Evolutionary conservation across 768 basidiomycete genomes (phyloP).

Genomic region (Terana coerulea): DNA sequence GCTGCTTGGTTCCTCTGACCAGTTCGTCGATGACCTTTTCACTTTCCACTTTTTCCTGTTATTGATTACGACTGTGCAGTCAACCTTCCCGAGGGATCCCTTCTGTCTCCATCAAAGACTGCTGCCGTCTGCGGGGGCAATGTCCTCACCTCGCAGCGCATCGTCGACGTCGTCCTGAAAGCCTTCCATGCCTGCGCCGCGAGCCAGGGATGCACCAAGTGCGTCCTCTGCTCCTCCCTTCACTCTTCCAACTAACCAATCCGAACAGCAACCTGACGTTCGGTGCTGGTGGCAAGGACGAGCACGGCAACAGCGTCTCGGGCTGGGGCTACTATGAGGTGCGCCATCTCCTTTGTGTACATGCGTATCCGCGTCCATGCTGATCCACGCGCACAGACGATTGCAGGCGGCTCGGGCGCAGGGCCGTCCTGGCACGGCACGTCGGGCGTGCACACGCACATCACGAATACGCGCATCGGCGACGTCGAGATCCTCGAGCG

Average conservation of each 20-base stretch:
- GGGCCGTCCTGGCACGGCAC: constrained; percentile 90
- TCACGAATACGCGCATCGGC: constrained; percentile 89
- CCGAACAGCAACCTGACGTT: constrained; percentile 76
- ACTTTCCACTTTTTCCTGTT: not conserved
- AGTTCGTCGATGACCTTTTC: constrained; percentile 40
- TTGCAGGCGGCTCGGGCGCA: constrained; percentile 91
- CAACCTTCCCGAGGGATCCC: constrained; percentile 71
- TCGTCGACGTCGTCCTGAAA: constrained; percentile 90
- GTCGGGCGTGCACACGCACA: constrained; percentile 90
- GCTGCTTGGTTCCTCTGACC: constrained; percentile 83
- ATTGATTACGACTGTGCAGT: constrained; percentile 39
- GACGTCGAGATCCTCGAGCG: constrained; percentile 94
- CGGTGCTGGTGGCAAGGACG: constrained; percentile 80
- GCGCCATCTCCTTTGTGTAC: constrained; percentile 12
- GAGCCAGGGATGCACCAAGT: constrained; percentile 94
- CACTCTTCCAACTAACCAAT: not conserved
- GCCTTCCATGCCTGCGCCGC: constrained; percentile 91
- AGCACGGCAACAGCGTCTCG: constrained; percentile 64
- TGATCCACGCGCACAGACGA: constrained; percentile 51
- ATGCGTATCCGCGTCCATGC: constrained; percentile 3
- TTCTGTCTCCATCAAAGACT: constrained; percentile 78
- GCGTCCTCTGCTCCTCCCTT: constrained; percentile 22
- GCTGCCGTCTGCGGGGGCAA: constrained; percentile 94
- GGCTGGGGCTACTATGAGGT: constrained; percentile 85
- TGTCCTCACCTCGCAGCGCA: constrained; percentile 87